A percentile compares a stretch with the other conserved stretches of the same genome.
Evolutionary conservation across 108 stramenopile species (phyloP).

Genomic region (Nitzschia sp.): DNA sequence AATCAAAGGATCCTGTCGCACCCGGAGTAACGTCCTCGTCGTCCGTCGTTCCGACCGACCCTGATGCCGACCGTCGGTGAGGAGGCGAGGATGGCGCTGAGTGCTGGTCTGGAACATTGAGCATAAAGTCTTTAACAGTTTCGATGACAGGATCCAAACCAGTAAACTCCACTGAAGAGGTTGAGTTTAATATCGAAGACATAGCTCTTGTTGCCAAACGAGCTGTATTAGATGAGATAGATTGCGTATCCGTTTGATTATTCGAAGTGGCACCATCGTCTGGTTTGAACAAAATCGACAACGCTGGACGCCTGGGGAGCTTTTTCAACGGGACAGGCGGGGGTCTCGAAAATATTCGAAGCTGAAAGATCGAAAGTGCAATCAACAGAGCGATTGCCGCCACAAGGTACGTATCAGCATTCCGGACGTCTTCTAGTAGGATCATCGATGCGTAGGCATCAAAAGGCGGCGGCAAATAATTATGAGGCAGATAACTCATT

Average conservation of each 20-base stretch:
- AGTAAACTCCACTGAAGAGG: neutral
- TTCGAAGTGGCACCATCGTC: constrained; percentile 49
- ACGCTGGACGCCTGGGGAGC: constrained; percentile 67
- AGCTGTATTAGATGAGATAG: neutral
- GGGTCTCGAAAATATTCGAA: constrained; percentile 57
- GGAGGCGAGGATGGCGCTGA: neutral
- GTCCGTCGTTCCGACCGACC: neutral
- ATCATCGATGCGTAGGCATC: constrained; percentile 16
- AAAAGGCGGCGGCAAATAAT: constrained; percentile 23
- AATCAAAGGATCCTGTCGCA: constrained; percentile 31
- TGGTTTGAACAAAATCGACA: constrained; percentile 81
- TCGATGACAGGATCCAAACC: neutral
- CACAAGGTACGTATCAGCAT: constrained; percentile 26
- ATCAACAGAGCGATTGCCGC: neutral
- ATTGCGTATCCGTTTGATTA: neutral
- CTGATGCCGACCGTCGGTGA: neutral
- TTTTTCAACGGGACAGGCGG: constrained; percentile 70
- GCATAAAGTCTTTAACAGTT: neutral
- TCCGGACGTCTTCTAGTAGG: constrained; percentile 16
- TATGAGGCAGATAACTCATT: neutral
- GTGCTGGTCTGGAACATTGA: neutral
- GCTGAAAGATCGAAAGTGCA: constrained; percentile 13
- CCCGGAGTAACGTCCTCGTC: neutral
- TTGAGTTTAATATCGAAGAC: constrained; percentile 2
- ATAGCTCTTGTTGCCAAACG: neutral